A percentile compares a stretch with the other conserved stretches of the same genome.
phyloP scores from a whole-genome alignment of 306 rosid genomes.

The Ceratonia siliqua region DNA sequence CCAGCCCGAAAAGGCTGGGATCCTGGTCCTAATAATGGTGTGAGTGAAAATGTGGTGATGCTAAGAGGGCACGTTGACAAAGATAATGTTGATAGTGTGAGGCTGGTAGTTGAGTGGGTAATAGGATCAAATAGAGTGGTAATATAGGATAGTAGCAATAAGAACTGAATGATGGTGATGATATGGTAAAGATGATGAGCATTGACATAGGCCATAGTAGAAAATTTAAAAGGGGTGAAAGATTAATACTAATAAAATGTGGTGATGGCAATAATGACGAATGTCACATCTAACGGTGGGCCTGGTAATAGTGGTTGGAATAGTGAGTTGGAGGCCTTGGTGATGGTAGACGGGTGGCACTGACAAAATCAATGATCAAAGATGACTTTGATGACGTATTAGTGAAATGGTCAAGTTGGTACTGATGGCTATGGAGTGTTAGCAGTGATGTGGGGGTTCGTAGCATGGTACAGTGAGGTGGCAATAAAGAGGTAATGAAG shows the following conservation, averaged over 20 bases:
- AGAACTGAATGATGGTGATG: slow-evolving; percentile 11
- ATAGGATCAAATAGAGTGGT: not conserved
- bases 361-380: not conserved
- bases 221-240: not conserved
- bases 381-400: not conserved
- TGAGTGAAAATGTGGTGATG: not conserved
- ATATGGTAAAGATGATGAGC: slow-evolving; percentile 7
- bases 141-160: not conserved
- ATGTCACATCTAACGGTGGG: not conserved
- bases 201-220: not conserved
- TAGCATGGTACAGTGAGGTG: not conserved
- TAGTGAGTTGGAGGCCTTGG: not conserved
- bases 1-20: too few relatives aligned
- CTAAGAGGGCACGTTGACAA: not conserved
- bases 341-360: not conserved
- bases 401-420: not conserved
- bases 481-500: not conserved
- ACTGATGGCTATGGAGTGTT: not conserved
- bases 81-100: not conserved
- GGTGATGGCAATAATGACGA: not conserved
- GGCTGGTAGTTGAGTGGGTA: not conserved
- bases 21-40: too few relatives aligned
- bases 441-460: not conserved
- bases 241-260: not conserved
- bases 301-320: not conserved